Conservation (phyloP, 371 early-diverging fungal genomes). For the Mucor mucedo region DNA sequence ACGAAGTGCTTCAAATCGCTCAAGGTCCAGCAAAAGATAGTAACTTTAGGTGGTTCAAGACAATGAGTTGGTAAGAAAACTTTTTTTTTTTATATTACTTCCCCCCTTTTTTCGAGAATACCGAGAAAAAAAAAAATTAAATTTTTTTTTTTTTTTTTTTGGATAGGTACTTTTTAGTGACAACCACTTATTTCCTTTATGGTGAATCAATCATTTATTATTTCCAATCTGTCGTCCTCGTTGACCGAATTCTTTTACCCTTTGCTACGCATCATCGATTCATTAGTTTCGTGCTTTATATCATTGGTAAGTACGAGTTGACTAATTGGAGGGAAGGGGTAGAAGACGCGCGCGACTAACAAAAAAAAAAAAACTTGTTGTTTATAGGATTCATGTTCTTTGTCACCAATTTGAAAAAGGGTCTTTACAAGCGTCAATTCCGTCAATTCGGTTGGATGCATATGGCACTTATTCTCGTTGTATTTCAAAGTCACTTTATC, state of each 20-base stretch:
- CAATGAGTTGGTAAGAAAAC: constrained; percentile 79
- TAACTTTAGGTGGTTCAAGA: constrained; percentile 86
- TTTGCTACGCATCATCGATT: constrained; percentile 94
- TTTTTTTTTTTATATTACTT: background rate
- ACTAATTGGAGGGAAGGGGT: no score
- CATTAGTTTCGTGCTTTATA: constrained; percentile 89
- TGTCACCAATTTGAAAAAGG: constrained; percentile 91
- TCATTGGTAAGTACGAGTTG: constrained; percentile 55
- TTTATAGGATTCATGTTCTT: constrained; percentile 84
- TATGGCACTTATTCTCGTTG: constrained; percentile 90
- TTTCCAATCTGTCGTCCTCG: constrained; percentile 78
- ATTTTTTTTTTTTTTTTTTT: background rate
- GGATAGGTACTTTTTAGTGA: constrained; percentile 77
- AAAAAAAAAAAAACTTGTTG: no score
- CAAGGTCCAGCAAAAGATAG: constrained; percentile 80
- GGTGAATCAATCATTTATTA: constrained; percentile 92
- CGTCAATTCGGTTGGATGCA: constrained; percentile 96
- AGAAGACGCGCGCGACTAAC: no score
- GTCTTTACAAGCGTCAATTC: constrained; percentile 89
- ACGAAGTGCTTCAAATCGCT: constrained; percentile 88
- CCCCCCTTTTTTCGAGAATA: no score
- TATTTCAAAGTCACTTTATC: constrained; percentile 90
- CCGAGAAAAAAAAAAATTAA: background rate
- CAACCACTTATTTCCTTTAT: constrained; percentile 91
- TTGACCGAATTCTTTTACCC: constrained; percentile 81